A percentile compares a stretch with the other conserved stretches of the same genome.
Conservation (phyloP, 164 flowering plant genomes). For the Vitis riparia region DNA sequence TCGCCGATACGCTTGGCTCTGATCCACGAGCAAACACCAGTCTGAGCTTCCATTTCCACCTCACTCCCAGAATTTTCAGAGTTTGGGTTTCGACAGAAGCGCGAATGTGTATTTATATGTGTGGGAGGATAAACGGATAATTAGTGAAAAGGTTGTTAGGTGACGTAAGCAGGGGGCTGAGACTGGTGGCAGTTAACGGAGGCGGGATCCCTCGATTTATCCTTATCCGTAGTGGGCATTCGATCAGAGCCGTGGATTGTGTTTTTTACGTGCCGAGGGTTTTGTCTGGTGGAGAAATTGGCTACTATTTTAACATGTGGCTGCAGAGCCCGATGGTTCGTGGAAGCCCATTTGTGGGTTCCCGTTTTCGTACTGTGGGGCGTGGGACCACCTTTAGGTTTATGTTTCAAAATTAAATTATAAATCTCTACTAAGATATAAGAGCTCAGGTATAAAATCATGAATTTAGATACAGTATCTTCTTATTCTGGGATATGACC, state of each 20-base stretch:
- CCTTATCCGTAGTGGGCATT: conserved; percentile 27
- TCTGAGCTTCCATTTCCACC: background rate
- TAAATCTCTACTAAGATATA: too few relatives aligned
- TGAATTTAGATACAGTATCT: too few relatives aligned
- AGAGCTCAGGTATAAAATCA: too few relatives aligned
- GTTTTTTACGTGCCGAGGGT: background rate
- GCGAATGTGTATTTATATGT: background rate
- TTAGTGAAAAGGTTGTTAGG: conserved; percentile 1
- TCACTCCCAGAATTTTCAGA: background rate
- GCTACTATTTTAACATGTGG: conserved; percentile 11
- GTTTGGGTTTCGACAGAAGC: too few relatives aligned
- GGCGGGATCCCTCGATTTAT: conserved; percentile 14
- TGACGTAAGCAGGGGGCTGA: conserved; percentile 16
- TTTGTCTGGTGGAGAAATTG: background rate
- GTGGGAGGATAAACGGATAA: conserved; percentile 16
- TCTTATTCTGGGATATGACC: too few relatives aligned
- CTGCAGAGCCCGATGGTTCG: background rate
- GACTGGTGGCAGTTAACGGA: conserved; percentile 7
- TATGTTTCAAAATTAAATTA: too few relatives aligned
- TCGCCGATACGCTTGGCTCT: conserved; percentile 55
- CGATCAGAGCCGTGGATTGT: conserved; percentile 6
- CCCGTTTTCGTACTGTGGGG: background rate
- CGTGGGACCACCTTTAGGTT: background rate
- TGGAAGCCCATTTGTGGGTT: background rate
- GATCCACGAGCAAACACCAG: conserved; percentile 32